Evolutionary conservation across 208 protist species (phyloP), one percentile per base, ranked within the genome.

Genomic region (Leishmania braziliensis): DNA sequence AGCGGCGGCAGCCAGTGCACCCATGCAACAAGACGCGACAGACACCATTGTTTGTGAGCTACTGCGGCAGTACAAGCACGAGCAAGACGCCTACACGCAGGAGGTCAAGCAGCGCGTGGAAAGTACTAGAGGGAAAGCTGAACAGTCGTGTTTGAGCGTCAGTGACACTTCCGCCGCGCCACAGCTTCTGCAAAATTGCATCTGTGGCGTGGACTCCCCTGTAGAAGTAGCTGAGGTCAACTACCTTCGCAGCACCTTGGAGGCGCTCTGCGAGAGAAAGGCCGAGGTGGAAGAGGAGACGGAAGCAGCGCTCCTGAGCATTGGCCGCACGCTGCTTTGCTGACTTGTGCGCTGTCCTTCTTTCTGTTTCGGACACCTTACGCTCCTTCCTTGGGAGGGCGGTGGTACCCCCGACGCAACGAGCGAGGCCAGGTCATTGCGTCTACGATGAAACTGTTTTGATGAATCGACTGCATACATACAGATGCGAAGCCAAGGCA

Each of bases 281-380:
- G 68, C 58, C 23, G 72, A 77, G 43, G 82, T 60, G 53, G 75
- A 81, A 9, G 26, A 73, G 43, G 77, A 62, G 4, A 81, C 75
- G 0, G 82, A 85, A 8, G 63, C 48, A 1, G 60, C 51, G 10
- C 33, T 85, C 20, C 77, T 85, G 23, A 62, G 56, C n/a, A 63
- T 56, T 9, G 82, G 82, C 18, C 33, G 56, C 18, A 53, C 77
- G 39, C 39, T 85, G 23, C 80, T 84, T 62, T 75, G 70, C 36
- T 75, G 60, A 60, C 69, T 12, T 5, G 9, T 10, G 46, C 46
- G 46, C 16, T 53, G 26, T 36, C 10, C n/a, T 16, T 50, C 20
- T 73, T 46, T 73, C 10, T 29, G 33, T 54, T 33, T 36, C 4
- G 43, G 43, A 46, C 43, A 46, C 43, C 43, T 46, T 46, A 46